Base-by-base conservation (phyloP, 2,329 filamentous ascomycete genomes). In the Colletotrichum spaethianum region DNA sequence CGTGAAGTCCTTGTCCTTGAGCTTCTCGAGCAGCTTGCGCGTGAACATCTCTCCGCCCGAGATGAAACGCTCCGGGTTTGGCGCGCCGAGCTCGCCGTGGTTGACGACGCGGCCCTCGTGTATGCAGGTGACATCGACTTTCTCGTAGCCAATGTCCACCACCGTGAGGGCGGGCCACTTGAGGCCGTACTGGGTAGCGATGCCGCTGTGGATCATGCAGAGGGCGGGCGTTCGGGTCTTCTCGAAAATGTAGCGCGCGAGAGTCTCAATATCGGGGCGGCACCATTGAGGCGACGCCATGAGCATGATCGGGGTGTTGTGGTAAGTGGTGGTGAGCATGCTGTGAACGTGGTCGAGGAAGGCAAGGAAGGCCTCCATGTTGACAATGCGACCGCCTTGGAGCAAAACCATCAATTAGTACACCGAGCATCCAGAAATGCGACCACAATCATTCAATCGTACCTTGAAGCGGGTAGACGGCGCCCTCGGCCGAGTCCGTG, bases 241-340 rank as follows among this genome's bases (percentile, higher is more conserved):
- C 83, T 99, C 96, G 78, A 99, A 99, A 75, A 98, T 91, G 85
- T 98, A 99, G 74, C 96, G 94, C 18, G 95, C 93, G 75, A 99
- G 92, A 48, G 89, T 90, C 83, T 98, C 96, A 80, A 93, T 93
- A 81, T 98, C 95, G 74, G 93, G 92, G 11, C 93, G 91, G 4
- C 94, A 95, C 96, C 96, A 99, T 76, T 92, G 92, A 4, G 96
- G 95, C 76, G 97, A 94, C 9, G 93, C 90, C 82, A 98, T 93
- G 74, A 99, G 90, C 81, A 98, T 88, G 75, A 99, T 94, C 2
- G 96, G 95, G 0, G 96, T 98, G 84, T 98, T 98, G 84, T 98
- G 96, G 80, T 98, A 96, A 3, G 94, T 94, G 33, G 94, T 95
- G 73, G 94, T 96, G 72, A 99, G 89, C 59, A 93, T 90, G 82